Evolutionary conservation across 352 stramenopile species (phyloP).

Genomic region (Globisporangium sylvaticum): DNA sequence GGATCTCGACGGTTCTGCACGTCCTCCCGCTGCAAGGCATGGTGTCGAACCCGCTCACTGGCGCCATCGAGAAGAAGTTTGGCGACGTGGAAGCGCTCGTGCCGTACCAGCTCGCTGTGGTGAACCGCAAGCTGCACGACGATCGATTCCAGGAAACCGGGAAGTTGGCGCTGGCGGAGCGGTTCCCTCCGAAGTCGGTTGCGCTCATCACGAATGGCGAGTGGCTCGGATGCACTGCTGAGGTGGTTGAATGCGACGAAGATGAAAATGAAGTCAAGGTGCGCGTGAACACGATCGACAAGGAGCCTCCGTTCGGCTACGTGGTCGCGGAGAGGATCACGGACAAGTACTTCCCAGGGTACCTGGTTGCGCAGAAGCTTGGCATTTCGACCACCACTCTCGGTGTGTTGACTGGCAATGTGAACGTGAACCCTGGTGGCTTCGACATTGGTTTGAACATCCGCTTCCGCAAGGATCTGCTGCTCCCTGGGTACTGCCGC

Average conservation of each 20-base stretch:
- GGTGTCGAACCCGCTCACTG: conserved; percentile 92
- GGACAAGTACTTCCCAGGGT: conserved; percentile 82
- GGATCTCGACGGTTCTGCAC: conserved; percentile 64
- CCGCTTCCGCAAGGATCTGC: conserved; percentile 75
- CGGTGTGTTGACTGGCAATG: conserved; percentile 91
- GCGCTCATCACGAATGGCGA: conserved; percentile 89
- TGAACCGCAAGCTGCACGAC: conserved; percentile 90
- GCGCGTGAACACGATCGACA: conserved; percentile 90
- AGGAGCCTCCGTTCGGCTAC: conserved; percentile 95
- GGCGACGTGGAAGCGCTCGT: conserved; percentile 92
- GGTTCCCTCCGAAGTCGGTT: conserved; percentile 85
- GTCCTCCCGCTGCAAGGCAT: conserved; percentile 91
- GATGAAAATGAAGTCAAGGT: conserved; percentile 87
- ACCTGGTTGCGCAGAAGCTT: conserved; percentile 87
- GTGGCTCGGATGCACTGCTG: conserved; percentile 89
- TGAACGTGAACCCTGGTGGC: conserved; percentile 91
- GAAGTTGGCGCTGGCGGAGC: conserved; percentile 77
- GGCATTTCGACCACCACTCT: conserved; percentile 91
- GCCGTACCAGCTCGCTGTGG: conserved; percentile 94
- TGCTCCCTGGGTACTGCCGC: conserved; percentile 92
- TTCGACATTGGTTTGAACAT: conserved; percentile 89
- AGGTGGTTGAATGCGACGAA: conserved; percentile 52
- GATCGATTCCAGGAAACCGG: conserved; percentile 90
- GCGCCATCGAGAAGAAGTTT: conserved; percentile 95
- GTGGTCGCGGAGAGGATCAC: conserved; percentile 90